Percentiles rank a stretch among this genome's conserved stretches.
These are phyloP conservation scores for Apiospora aurea DNA, from an alignment of 2,329 filamentous ascomycete species.

Conservation along the genomic window DNA sequence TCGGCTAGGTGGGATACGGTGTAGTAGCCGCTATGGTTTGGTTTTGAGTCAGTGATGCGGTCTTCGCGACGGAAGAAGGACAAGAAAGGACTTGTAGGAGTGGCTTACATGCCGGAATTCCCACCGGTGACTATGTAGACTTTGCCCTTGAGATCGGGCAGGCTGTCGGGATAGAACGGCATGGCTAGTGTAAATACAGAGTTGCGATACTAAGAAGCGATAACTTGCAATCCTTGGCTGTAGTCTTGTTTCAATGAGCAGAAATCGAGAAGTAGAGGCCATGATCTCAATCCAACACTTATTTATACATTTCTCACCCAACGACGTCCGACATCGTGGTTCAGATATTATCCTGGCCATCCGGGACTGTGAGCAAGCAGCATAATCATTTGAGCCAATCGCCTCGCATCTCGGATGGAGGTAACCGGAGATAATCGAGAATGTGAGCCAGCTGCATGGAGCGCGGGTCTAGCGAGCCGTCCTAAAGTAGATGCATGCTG, in stretches of 20 bases:
- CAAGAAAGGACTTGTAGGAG: no score
- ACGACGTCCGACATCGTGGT: slow-evolving; percentile 24
- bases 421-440: background rate
- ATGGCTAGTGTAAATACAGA: slow-evolving; percentile 35
- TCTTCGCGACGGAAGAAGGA: background rate
- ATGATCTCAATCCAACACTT: slow-evolving; percentile 27
- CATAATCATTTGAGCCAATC: slow-evolving; percentile 31
- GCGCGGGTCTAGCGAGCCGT: background rate
- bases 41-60: slow-evolving; percentile 26
- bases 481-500: background rate
- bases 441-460: slow-evolving; percentile 38
- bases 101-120: slow-evolving; percentile 51
- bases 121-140: slow-evolving; percentile 54
- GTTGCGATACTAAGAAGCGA: background rate
- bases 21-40: slow-evolving; percentile 40
- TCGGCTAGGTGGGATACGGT: slow-evolving; percentile 46
- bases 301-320: slow-evolving; percentile 37
- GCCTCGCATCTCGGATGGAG: background rate
- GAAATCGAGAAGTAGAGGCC: slow-evolving; percentile 29
- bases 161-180: slow-evolving; percentile 48
- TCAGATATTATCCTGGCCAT: slow-evolving; percentile 32
- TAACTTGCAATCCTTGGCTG: slow-evolving; percentile 29
- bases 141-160: slow-evolving; percentile 51
- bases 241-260: slow-evolving; percentile 32
- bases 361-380: slow-evolving; percentile 36